These are phyloP conservation scores for Candida pseudocylindracea DNA, from an alignment of 1,139 yeast species.

Conservation along the genomic window DNA sequence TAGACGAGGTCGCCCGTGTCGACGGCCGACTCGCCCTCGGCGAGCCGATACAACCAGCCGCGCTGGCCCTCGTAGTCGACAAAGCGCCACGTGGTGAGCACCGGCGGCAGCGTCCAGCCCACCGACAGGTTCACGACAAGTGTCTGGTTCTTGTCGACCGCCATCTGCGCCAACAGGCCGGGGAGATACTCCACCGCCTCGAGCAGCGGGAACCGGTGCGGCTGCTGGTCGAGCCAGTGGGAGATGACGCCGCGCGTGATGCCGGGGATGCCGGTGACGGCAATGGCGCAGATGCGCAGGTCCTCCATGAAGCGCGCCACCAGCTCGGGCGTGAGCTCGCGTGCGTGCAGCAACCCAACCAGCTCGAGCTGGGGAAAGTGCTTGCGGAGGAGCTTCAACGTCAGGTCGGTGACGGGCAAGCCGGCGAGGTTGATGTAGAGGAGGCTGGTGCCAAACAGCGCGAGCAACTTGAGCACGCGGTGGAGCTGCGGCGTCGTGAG, in stretches of 20 bases:
- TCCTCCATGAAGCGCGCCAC: constrained; percentile 19
- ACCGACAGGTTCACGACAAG: constrained; percentile 8
- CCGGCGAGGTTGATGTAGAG: constrained; percentile 55
- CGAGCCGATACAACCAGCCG: constrained; percentile 49
- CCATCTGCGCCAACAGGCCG: constrained; percentile 15
- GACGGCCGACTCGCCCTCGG: constrained; percentile 3
- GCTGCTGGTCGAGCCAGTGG: constrained; percentile 7
- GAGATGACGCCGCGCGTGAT: constrained; percentile 9
- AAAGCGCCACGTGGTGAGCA: constrained; percentile 20
- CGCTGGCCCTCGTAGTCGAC: constrained; percentile 50
- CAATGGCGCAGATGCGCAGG: constrained; percentile 10
- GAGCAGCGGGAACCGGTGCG: constrained; percentile 9
- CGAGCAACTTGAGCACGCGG: constrained; percentile 28
- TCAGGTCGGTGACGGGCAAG: constrained; percentile 33
- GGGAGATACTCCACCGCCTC: constrained; percentile 19
- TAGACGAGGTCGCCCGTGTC: constrained; percentile 13
- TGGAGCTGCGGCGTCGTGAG: constrained; percentile 36
- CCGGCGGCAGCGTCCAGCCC: constrained; percentile 7
- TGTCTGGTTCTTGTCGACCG: constrained; percentile 16
- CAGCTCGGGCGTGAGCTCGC: constrained; percentile 22
- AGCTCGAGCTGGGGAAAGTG: constrained; percentile 35
- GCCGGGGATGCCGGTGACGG: constrained; percentile 17
- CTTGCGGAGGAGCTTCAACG: constrained; percentile 29
- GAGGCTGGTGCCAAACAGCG: constrained; percentile 19
- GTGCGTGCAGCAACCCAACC: constrained; percentile 36